A percentile compares a stretch with the other conserved stretches of the same genome.
These are phyloP conservation scores for Leavenworthia alabamica DNA, from an alignment of 345 rosid genomes.

Conservation along the genomic window DNA sequence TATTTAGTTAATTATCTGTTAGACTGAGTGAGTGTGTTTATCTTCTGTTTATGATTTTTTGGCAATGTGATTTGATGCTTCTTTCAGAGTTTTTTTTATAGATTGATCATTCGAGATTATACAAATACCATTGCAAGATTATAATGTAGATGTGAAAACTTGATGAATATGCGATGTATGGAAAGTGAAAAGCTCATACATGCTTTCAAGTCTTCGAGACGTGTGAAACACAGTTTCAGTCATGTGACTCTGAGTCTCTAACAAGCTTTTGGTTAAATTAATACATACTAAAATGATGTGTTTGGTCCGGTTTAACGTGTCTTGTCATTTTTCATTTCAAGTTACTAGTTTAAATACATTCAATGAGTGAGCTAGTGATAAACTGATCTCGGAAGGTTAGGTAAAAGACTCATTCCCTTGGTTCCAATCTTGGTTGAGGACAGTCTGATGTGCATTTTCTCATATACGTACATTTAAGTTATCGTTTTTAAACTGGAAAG, in stretches of 20 bases:
- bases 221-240: too few species aligned
- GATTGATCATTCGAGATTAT: neutral
- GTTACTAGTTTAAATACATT: too few species aligned
- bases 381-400: too few species aligned
- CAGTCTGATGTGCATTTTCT: neutral
- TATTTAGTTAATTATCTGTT: neutral
- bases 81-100: neutral
- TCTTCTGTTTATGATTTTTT: neutral
- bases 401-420: too few species aligned
- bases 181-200: neutral
- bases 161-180: neutral
- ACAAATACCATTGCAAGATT: neutral
- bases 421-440: neutral
- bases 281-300: neutral
- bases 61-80: neutral
- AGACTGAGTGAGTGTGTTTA: neutral
- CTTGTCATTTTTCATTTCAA: too few species aligned
- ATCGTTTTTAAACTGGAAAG: neutral
- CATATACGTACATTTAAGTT: neutral
- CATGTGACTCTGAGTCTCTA: too few species aligned
- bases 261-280: neutral
- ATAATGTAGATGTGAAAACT: neutral
- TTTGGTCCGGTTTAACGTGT: slow-evolving; percentile 1
- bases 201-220: neutral
- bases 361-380: too few species aligned